Evolutionary conservation across 768 basidiomycete species (phyloP).

Genomic region (Serendipita vermifera): DNA sequence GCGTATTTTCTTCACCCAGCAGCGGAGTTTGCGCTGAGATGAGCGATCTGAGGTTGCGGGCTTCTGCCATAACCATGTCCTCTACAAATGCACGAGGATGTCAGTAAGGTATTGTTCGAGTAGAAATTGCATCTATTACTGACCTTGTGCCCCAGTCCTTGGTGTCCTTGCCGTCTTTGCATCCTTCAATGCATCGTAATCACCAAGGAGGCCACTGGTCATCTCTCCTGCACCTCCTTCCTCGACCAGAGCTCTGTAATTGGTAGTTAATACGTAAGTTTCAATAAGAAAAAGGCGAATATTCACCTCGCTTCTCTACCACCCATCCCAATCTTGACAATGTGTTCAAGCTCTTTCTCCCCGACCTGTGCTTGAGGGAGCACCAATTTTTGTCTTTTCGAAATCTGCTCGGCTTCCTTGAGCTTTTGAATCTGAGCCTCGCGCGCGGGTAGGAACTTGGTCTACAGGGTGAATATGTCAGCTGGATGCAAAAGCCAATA

Average conservation of each 20-base stretch:
- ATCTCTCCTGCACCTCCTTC: conserved; percentile 59
- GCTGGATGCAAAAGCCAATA: conserved; percentile 3
- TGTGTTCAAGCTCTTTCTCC: conserved; percentile 89
- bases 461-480: conserved; percentile 32
- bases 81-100: conserved; percentile 34
- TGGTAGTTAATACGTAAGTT: background rate
- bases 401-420: conserved; percentile 94
- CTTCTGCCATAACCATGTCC: conserved; percentile 90
- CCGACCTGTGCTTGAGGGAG: conserved; percentile 88
- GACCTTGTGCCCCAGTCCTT: conserved; percentile 84
- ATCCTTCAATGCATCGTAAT: conserved; percentile 80
- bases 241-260: conserved; percentile 44
- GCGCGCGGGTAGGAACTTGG: conserved; percentile 91
- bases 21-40: conserved; percentile 84
- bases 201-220: conserved; percentile 73
- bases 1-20: conserved; percentile 95
- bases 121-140: conserved; percentile 24
- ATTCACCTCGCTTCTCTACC: conserved; percentile 71
- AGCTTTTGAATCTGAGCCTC: conserved; percentile 97
- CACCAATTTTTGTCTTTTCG: conserved; percentile 67
- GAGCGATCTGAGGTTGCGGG: conserved; percentile 91
- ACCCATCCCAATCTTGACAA: conserved; percentile 93
- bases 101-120: no score
- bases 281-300: no score
- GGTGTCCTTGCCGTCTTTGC: conserved; percentile 92